A percentile compares a stretch with the other conserved stretches of the same genome.
Conservation (phyloP, 306 rosid species). For the Trifolium pratense region DNA sequence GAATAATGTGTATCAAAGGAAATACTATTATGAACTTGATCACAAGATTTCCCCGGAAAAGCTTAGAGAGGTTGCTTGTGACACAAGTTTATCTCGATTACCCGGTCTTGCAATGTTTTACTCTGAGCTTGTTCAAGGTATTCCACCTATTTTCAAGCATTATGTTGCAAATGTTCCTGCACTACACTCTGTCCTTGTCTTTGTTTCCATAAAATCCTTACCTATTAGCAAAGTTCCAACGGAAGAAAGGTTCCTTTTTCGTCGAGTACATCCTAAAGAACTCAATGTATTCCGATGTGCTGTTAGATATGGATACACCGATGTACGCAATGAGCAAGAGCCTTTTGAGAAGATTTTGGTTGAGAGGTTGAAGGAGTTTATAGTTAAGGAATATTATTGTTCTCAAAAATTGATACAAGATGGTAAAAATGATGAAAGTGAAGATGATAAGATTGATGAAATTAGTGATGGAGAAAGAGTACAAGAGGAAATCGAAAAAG, state of each 20-base stretch:
- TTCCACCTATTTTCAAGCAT: constrained; percentile 86
- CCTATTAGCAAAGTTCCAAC: constrained; percentile 66
- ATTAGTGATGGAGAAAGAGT: background rate
- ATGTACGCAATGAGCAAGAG: constrained; percentile 50
- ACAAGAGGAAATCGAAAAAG: constrained; percentile 31
- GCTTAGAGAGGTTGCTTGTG: constrained; percentile 45
- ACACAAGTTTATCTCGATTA: constrained; percentile 31
- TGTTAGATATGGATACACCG: constrained; percentile 41
- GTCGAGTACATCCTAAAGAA: constrained; percentile 57
- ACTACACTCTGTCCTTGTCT: constrained; percentile 63
- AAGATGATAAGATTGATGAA: no score
- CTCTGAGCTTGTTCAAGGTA: constrained; percentile 85
- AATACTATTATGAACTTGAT: constrained; percentile 33
- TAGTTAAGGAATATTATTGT: constrained; percentile 21
- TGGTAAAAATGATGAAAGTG: background rate
- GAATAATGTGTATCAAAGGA: no score
- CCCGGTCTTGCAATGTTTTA: constrained; percentile 72
- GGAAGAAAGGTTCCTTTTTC: constrained; percentile 71
- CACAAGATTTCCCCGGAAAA: constrained; percentile 60
- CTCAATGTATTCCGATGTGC: constrained; percentile 69
- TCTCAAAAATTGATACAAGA: background rate
- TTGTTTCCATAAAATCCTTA: constrained; percentile 57
- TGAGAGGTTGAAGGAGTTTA: no score
- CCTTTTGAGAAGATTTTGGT: constrained; percentile 52
- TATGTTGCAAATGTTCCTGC: constrained; percentile 69